Evolutionary conservation across 106 monocot species (phyloP).

Genomic region (Platanthera guangdongensis): DNA sequence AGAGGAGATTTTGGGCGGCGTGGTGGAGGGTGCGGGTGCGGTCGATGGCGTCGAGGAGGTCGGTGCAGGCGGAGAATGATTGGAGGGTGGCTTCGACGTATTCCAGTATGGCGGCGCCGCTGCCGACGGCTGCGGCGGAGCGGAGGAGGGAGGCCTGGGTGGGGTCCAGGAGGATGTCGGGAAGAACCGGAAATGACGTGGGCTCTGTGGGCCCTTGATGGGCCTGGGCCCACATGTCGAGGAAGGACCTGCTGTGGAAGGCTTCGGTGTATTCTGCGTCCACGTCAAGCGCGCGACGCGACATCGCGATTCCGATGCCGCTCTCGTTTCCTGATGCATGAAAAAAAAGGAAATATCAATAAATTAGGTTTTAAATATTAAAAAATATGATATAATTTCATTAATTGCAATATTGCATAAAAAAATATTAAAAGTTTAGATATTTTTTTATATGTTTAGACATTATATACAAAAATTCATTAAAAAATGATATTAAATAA

Average conservation of each 20-base stretch:
- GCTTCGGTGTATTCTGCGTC: conserved; percentile 49
- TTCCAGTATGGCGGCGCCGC: conserved; percentile 33
- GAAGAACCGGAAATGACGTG: background rate
- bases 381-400: no score
- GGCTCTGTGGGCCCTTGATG: conserved; percentile 10
- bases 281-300: conserved; percentile 12
- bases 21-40: conserved; percentile 30
- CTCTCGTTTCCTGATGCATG: background rate
- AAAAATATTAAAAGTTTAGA: no score
- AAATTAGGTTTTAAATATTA: no score
- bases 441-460: no score
- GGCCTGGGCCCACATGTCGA: conserved; percentile 33
- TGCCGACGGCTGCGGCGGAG: background rate
- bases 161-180: conserved; percentile 35
- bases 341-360: background rate
- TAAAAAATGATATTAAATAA: no score
- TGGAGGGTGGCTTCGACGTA: conserved; percentile 48
- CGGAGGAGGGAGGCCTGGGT: conserved; percentile 20
- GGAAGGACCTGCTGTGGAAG: conserved; percentile 45
- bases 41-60: conserved; percentile 41
- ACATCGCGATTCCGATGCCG: background rate
- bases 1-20: conserved; percentile 23
- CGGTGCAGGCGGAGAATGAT: conserved; percentile 38
- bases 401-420: no score
- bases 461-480: no score